A percentile compares a stretch with the other conserved stretches of the same genome.
Evolutionary conservation across 1,284 basidiomycete species (phyloP).

Genomic region (Neolentinus lepideus): DNA sequence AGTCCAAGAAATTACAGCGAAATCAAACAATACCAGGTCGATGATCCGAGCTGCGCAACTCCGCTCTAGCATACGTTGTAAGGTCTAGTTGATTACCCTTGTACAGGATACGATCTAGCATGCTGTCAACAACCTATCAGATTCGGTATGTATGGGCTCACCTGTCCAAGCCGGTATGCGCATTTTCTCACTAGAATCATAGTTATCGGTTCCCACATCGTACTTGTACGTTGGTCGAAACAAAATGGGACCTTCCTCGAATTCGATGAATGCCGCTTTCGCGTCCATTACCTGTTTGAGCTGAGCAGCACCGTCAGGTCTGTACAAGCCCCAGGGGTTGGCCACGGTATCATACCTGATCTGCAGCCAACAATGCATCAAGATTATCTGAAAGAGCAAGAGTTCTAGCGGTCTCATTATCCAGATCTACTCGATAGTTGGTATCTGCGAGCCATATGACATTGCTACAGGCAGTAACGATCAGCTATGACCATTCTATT

Average conservation of each 20-base stretch:
- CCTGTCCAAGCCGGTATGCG: conserved; percentile 97
- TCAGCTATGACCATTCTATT: neutral
- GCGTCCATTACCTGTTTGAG: conserved; percentile 65
- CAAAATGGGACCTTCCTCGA: conserved; percentile 81
- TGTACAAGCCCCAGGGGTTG: neutral
- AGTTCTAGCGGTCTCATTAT: conserved; percentile 74
- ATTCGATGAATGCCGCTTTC: conserved; percentile 73
- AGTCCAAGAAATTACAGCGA: neutral
- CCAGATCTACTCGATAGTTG: conserved; percentile 90
- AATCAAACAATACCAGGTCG: conserved; percentile 59
- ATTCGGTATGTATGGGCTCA: conserved; percentile 23
- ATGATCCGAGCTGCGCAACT: conserved; percentile 89
- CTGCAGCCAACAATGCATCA: conserved; percentile 69
- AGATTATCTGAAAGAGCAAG: conserved; percentile 61
- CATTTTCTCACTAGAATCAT: conserved; percentile 95
- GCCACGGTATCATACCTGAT: conserved; percentile 59
- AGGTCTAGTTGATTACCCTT: conserved; percentile 65
- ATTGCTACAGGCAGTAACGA: conserved; percentile 41
- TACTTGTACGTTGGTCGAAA: conserved; percentile 92
- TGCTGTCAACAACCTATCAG: neutral
- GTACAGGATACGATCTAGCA: conserved; percentile 84
- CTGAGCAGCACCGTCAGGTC: conserved; percentile 27
- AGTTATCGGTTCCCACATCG: conserved; percentile 76
- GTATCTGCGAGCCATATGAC: conserved; percentile 93
- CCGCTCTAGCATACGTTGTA: conserved; percentile 64